These are phyloP conservation scores for Xylaria hypoxylon DNA, from an alignment of 2,329 filamentous ascomycete genomes.

Conservation along the genomic window DNA sequence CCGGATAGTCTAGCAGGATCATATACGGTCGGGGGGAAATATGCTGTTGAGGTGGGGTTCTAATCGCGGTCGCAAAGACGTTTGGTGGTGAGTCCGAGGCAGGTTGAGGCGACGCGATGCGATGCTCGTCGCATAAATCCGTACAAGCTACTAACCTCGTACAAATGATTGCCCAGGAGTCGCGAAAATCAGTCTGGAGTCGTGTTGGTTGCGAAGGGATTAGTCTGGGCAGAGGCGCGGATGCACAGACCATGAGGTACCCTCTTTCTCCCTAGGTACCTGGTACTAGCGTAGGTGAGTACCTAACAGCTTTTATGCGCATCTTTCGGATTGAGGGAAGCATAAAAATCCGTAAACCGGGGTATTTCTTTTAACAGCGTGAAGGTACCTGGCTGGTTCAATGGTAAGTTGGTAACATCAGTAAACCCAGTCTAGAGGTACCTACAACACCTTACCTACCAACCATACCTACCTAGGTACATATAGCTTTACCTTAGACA, in stretches of 20 bases:
- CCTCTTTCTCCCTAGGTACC: constrained; percentile 1
- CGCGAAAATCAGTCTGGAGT: constrained; percentile 37
- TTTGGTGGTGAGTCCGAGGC: constrained; percentile 18
- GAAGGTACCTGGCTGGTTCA: too few relatives aligned
- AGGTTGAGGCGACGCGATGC: constrained; percentile 35
- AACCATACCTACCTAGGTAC: too few relatives aligned
- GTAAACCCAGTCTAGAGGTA: too few relatives aligned
- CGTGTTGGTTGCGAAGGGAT: constrained; percentile 36
- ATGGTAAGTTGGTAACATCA: too few relatives aligned
- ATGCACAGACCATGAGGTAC: constrained; percentile 14
- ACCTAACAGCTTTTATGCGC: too few relatives aligned
- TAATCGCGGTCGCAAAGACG: constrained; percentile 21
- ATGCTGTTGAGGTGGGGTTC: background rate
- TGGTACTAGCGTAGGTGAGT: background rate
- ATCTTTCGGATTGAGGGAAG: too few relatives aligned
- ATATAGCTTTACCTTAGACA: background rate
- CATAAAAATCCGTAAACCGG: background rate
- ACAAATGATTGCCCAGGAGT: constrained; percentile 34
- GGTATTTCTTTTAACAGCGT: constrained; percentile 1
- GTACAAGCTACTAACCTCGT: constrained; percentile 29
- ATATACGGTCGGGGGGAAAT: background rate
- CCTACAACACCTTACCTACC: too few relatives aligned
- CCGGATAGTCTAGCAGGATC: background rate
- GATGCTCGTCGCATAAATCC: constrained; percentile 34
- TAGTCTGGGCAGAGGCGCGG: constrained; percentile 26